Base-by-base conservation (phyloP, 2,329 filamentous ascomycete species). In the Colletotrichum sp. region DNA sequence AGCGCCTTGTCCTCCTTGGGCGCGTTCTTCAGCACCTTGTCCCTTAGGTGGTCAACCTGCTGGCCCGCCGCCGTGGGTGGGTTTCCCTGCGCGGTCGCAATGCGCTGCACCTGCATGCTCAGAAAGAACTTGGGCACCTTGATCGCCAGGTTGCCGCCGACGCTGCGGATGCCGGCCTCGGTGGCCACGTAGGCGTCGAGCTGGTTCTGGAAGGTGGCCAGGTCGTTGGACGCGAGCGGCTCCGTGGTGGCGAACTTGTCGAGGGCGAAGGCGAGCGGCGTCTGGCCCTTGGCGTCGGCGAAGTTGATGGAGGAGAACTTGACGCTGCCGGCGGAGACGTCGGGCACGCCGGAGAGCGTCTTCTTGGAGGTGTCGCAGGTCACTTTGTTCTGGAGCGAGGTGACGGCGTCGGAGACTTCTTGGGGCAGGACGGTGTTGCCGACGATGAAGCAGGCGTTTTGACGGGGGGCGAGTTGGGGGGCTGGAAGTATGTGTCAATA, bases 101-200 rank as follows among this genome's bases (percentile, higher is more conserved):
- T 92, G 26, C 91, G 85, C 55, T 88, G 88, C 39, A 92, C 87
- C 83, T 93, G 91, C 81, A 92, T 89, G 75, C 88, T 84, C 57
- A 92, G 81, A 81, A 92, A 92, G 87, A 93, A 93, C 83, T 92
- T 92, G 77, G 91, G 91, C 7, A 90, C 89, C 83, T 92, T 92
- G 83, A 92, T 89, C 3, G 86, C 88, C 21, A 92, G 83, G 71
- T 80, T 86, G 3, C 90, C 91, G 12, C 86, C 88, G 8, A 88
- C 87, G 26, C 88, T 90, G 24, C 91, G 85, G 65, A 93, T 85
- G 2, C 90, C 91, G 2, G 89, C 90, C 82, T 92, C 91, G 6
- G 91, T 92, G 0, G 91, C 91, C 5, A 89, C 83, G 79, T 93
- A 92, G 12, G 88, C 87, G 80, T 92, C 88, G 59, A 92, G 86